phyloP scores from a whole-genome alignment of 148 eudicot species.

The Silene conica region DNA sequence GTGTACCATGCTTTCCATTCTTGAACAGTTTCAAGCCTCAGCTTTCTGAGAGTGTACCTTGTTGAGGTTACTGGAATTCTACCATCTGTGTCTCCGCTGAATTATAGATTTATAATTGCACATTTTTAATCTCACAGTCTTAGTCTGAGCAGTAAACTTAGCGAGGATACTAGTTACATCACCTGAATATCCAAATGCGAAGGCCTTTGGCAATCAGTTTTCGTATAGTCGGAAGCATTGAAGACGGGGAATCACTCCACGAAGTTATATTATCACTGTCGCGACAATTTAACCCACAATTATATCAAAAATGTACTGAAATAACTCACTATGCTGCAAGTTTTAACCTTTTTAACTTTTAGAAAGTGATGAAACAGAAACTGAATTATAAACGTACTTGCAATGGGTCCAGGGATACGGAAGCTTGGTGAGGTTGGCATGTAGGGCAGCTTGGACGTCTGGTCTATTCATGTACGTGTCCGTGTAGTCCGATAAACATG shows the following conservation, averaged over 20 bases:
- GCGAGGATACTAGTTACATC: background rate
- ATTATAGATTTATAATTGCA: background rate
- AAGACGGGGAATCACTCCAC: slow-evolving; percentile 60
- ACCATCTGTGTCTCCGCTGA: slow-evolving; percentile 86
- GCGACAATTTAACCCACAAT: background rate
- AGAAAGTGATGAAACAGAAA: too few relatives aligned
- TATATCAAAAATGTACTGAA: background rate
- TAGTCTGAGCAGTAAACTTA: background rate
- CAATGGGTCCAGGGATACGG: slow-evolving; percentile 82
- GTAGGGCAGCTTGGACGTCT: slow-evolving; percentile 78
- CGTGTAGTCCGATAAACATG: slow-evolving; percentile 61
- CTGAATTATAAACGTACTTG: slow-evolving; percentile 39
- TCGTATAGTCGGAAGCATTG: slow-evolving; percentile 59
- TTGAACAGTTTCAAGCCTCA: slow-evolving; percentile 49
- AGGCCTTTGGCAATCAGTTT: slow-evolving; percentile 53
- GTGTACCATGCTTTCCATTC: slow-evolving; percentile 91
- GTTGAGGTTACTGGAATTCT: slow-evolving; percentile 84
- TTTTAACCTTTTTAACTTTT: background rate
- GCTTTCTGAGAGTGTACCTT: slow-evolving; percentile 55
- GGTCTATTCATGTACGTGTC: slow-evolving; percentile 58
- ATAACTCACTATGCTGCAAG: too few relatives aligned
- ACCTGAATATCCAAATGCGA: slow-evolving; percentile 84
- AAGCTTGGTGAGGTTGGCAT: slow-evolving; percentile 77
- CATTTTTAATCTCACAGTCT: background rate
- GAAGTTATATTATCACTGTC: slow-evolving; percentile 43